phyloP scores from a whole-genome alignment of 1,284 basidiomycete genomes.

The Anthracocystis walkeri region DNA sequence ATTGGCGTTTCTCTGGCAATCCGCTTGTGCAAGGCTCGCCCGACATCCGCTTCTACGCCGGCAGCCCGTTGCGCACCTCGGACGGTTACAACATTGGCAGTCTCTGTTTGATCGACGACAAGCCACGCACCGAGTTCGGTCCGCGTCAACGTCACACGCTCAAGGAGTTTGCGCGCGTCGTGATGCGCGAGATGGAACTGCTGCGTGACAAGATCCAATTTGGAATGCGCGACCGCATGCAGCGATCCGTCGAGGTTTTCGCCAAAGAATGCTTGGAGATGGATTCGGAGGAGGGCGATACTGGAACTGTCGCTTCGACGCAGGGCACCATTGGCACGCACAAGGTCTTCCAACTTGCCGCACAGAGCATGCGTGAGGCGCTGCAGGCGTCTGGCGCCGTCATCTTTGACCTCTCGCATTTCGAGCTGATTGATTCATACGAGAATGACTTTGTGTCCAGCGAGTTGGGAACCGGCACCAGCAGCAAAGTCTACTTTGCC shows the following conservation, averaged over 20 bases:
- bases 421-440: slow-evolving; percentile 84
- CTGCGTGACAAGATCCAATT: slow-evolving; percentile 95
- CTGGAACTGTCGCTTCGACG: slow-evolving; percentile 22
- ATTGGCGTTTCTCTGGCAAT: slow-evolving; percentile 89
- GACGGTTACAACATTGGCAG: slow-evolving; percentile 92
- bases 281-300: slow-evolving; percentile 73
- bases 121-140: slow-evolving; percentile 84
- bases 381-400: slow-evolving; percentile 91
- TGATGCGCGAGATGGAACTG: slow-evolving; percentile 95
- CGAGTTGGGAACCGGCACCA: slow-evolving; percentile 58
- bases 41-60: slow-evolving; percentile 87
- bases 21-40: slow-evolving; percentile 80
- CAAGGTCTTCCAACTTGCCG: slow-evolving; percentile 73
- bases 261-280: slow-evolving; percentile 94
- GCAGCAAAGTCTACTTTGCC: slow-evolving; percentile 63
- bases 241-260: slow-evolving; percentile 94
- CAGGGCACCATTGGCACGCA: slow-evolving; percentile 38
- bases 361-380: slow-evolving; percentile 86
- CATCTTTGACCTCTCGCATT: slow-evolving; percentile 89
- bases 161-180: slow-evolving; percentile 89
- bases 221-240: slow-evolving; percentile 88
- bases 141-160: slow-evolving; percentile 89
- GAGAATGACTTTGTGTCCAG: slow-evolving; percentile 72
- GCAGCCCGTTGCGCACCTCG: slow-evolving; percentile 85
- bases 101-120: slow-evolving; percentile 86